phyloP scores from a whole-genome alignment of 768 basidiomycete species.

The Dacryopinax spathularia region DNA sequence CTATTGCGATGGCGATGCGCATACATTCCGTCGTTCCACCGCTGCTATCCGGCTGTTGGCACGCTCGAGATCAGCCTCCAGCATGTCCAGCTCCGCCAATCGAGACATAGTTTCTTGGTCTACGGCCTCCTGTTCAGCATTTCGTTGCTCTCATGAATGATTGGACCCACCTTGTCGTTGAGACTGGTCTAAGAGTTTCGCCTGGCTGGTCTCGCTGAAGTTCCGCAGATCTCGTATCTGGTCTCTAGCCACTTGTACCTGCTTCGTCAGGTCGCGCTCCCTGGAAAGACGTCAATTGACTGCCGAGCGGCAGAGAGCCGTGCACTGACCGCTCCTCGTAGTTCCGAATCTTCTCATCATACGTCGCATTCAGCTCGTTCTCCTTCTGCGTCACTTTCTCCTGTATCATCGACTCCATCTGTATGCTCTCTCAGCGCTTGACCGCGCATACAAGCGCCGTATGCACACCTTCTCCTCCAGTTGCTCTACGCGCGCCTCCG shows the following conservation, averaged over 20 bases:
- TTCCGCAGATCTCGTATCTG: slow-evolving; percentile 82
- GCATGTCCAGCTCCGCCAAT: slow-evolving; percentile 86
- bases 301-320: not conserved
- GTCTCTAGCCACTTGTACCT: slow-evolving; percentile 70
- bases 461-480: slow-evolving; percentile 63
- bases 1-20: slow-evolving; percentile 15
- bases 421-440: not conserved
- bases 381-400: slow-evolving; percentile 86
- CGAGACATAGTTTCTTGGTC: slow-evolving; percentile 87
- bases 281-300: slow-evolving; percentile 27
- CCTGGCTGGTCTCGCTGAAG: slow-evolving; percentile 86
- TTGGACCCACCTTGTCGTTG: slow-evolving; percentile 64
- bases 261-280: slow-evolving; percentile 87
- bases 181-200: slow-evolving; percentile 78
- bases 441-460: not conserved
- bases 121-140: not conserved
- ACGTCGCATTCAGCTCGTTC: slow-evolving; percentile 91
- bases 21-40: slow-evolving; percentile 86
- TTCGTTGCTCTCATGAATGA: not conserved
- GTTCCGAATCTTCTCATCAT: slow-evolving; percentile 89
- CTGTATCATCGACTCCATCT: slow-evolving; percentile 91
- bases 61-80: slow-evolving; percentile 82
- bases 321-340: slow-evolving; percentile 76
- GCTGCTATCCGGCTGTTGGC: slow-evolving; percentile 89
- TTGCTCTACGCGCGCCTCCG: slow-evolving; percentile 56